A percentile compares a stretch with the other conserved stretches of the same genome.
Conservation (phyloP, 2,329 filamentous ascomycete species). For the Penicillium digitatum region DNA sequence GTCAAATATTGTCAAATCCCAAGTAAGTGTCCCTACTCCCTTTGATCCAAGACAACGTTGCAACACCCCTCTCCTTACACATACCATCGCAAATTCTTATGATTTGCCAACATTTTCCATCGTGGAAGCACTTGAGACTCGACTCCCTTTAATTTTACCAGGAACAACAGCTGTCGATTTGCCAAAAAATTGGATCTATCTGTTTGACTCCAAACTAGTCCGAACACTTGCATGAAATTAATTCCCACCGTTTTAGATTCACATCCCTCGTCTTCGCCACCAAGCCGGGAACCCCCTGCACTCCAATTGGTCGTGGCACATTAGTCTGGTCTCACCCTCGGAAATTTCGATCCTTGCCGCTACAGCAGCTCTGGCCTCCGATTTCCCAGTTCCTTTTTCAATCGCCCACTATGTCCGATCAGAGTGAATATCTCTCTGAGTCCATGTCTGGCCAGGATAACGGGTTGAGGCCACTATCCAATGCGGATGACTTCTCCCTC, state of each 20-base stretch:
- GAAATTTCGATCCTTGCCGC: neutral
- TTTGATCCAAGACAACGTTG: neutral
- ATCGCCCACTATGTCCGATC: constrained; percentile 28
- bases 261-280: constrained; percentile 21
- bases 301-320: constrained; percentile 10
- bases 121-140: neutral
- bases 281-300: constrained; percentile 17
- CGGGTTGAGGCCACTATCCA: constrained; percentile 32
- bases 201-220: neutral
- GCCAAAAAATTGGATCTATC: neutral
- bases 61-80: constrained; percentile 18
- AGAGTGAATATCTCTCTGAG: constrained; percentile 27
- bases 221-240: constrained; percentile 17
- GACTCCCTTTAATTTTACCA: neutral
- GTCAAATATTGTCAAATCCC: neutral
- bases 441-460: constrained; percentile 25
- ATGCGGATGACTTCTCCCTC: constrained; percentile 29
- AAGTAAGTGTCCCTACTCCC: neutral
- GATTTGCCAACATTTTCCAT: constrained; percentile 1
- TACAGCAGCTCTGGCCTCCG: neutral
- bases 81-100: constrained; percentile 22
- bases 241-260: constrained; percentile 24
- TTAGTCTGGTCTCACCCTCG: constrained; percentile 6
- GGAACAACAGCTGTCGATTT: neutral
- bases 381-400: neutral